Evolutionary conservation across 1,284 basidiomycete species (phyloP).

Genomic region (Mycosarcoma mackinlayi): DNA sequence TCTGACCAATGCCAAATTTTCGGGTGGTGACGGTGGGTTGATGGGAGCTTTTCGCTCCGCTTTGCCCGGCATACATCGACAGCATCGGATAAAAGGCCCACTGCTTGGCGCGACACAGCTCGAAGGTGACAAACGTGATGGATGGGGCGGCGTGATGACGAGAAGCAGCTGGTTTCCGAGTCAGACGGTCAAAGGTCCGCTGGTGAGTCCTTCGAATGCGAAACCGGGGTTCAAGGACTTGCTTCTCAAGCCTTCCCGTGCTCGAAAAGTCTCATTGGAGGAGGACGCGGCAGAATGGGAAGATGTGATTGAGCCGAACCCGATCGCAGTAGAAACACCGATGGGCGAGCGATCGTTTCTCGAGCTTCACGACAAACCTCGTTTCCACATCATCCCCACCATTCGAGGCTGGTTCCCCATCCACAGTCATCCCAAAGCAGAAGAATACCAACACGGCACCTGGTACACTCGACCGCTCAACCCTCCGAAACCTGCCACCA

Average conservation of each 20-base stretch:
- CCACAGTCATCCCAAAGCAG: background rate
- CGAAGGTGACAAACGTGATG: slow-evolving; percentile 25
- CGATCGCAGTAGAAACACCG: background rate
- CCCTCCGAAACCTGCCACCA: background rate
- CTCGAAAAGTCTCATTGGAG: no score
- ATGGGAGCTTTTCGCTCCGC: slow-evolving; percentile 12
- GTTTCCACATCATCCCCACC: background rate
- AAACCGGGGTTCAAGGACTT: slow-evolving; percentile 13
- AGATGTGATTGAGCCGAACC: slow-evolving; percentile 8
- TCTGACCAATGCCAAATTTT: no score
- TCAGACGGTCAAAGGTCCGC: slow-evolving; percentile 15
- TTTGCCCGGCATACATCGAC: slow-evolving; percentile 6
- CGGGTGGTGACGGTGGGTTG: background rate
- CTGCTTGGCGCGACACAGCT: no score
- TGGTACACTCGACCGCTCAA: slow-evolving; percentile 8
- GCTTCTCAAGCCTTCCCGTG: slow-evolving; percentile 4
- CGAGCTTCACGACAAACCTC: slow-evolving; percentile 21
- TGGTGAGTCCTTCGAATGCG: slow-evolving; percentile 16
- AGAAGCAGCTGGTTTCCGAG: slow-evolving; percentile 34
- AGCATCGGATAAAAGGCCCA: slow-evolving; percentile 23
- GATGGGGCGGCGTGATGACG: slow-evolving; percentile 41
- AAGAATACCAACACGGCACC: background rate
- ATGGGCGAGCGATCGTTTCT: slow-evolving; percentile 15
- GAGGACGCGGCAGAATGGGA: slow-evolving; percentile 38
- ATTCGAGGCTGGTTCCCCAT: background rate